Conservation (phyloP, 805 yeast species). For the Metschnikowia peoriensis region DNA sequence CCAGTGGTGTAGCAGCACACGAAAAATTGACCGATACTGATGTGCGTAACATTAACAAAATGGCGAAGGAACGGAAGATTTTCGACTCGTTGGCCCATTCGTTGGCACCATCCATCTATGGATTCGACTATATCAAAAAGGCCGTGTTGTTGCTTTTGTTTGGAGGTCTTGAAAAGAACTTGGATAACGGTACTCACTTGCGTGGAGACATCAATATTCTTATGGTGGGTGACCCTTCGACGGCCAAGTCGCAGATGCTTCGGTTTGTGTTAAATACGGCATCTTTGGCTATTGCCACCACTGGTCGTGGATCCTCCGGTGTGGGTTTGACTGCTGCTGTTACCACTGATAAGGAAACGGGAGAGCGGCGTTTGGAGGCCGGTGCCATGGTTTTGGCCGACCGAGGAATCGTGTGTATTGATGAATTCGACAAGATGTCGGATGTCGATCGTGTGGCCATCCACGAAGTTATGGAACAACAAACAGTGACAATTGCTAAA, state of each 20-base stretch:
- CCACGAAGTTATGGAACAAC: constrained; percentile 99
- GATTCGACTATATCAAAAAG: constrained; percentile 85
- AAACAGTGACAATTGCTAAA: constrained; percentile 95
- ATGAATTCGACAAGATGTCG: constrained; percentile 97
- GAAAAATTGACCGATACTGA: constrained; percentile 75
- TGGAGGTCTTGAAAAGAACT: constrained; percentile 92
- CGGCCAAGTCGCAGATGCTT: constrained; percentile 95
- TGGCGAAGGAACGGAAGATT: constrained; percentile 67
- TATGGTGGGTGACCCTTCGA: constrained; percentile 98
- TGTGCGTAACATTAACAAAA: constrained; percentile 78
- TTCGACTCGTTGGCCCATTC: constrained; percentile 81
- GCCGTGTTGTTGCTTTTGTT: constrained; percentile 87
- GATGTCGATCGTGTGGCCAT: constrained; percentile 96
- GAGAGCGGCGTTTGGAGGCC: constrained; percentile 93
- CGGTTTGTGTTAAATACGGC: constrained; percentile 95
- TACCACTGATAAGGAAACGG: constrained; percentile 93
- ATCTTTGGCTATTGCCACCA: constrained; percentile 91
- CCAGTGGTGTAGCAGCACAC: constrained; percentile 75
- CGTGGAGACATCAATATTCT: constrained; percentile 96
- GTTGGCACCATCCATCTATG: constrained; percentile 94
- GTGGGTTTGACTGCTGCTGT: constrained; percentile 99
- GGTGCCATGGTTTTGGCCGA: constrained; percentile 99
- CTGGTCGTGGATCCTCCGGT: constrained; percentile 99
- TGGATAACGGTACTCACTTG: constrained; percentile 92
- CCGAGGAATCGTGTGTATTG: constrained; percentile 96